These are phyloP conservation scores for Opeltia flavorubescens DNA, from an alignment of 495 filamentous ascomycete species.

Conservation along the genomic window DNA sequence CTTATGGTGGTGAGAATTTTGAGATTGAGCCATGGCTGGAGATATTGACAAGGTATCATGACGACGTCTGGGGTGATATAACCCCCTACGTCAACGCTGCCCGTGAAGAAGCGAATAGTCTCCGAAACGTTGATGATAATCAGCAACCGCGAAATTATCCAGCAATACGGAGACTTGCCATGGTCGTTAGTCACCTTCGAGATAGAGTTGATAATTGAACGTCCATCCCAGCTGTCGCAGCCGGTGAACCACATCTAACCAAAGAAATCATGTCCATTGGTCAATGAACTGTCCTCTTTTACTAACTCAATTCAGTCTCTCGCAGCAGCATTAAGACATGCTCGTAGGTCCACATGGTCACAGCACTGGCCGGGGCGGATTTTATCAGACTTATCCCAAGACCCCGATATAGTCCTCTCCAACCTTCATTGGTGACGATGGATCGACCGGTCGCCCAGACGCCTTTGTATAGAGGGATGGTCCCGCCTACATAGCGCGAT, in stretches of 20 bases:
- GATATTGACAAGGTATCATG: conserved; percentile 52
- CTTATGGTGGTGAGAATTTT: conserved; percentile 2
- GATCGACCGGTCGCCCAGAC: conserved; percentile 46
- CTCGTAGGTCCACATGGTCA: conserved; percentile 99
- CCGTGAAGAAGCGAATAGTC: conserved; percentile 38
- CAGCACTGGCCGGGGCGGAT: conserved; percentile 84
- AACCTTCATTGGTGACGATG: conserved; percentile 61
- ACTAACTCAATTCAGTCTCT: not conserved
- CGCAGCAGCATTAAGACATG: conserved; percentile 42
- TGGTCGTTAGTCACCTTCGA: conserved; percentile 1
- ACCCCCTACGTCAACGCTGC: conserved; percentile 47
- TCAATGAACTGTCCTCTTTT: too few species aligned
- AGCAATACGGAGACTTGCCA: not conserved
- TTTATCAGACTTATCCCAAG: conserved; percentile 82
- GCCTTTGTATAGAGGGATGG: conserved; percentile 72
- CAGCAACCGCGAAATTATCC: not conserved
- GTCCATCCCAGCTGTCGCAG: too few species aligned
- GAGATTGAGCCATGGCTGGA: conserved; percentile 36
- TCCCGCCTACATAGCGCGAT: conserved; percentile 61
- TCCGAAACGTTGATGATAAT: conserved; percentile 12
- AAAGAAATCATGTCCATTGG: too few species aligned
- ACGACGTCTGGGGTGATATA: conserved; percentile 70
- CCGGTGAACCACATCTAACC: too few species aligned
- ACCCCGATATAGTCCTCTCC: conserved; percentile 74
- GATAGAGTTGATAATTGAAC: not conserved